Evolutionary conservation across 345 rosid genomes (phyloP), one percentile per base, ranked within the genome.

Genomic region (Citrus mangshanensis): DNA sequence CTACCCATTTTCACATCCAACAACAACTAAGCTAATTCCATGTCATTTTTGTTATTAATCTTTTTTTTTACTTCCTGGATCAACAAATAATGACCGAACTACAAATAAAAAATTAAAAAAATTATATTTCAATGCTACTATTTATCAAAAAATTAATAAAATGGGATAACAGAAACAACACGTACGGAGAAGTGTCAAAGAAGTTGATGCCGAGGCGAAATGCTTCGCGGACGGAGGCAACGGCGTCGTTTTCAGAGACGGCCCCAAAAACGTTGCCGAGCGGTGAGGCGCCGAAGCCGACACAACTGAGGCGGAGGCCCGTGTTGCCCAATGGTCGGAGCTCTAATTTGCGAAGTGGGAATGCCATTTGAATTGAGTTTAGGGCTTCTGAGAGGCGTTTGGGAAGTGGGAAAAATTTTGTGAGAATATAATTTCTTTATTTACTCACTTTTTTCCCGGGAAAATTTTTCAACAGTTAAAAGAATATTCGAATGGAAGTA

Each of bases 111-210:
- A 32, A 13, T 22, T 32, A 0, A 28, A 22, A 25, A 25, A 64
- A 21, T 24, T 13, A 32, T 30, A 22, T 59, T 56, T 56, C 24
- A 13, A 46, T 46, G 18, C 51, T 46, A 46, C 4, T 46, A 13
- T 46, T 46, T 46, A 46, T 56, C 24, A 56, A 56, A 28, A 28
- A 51, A 59, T 61, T 24, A 46, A n/a, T n/a, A 42, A 32, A 37
- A 18, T 34, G 12, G 77, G 70, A 63, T 12, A n/a, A n/a, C 3
- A 49, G 64, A 71, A 79, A 49, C 30, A 13, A 38, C 34, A 35
- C 82, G 40, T 89, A 96, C 99, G 99, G 99, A 21, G 97, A 96
- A 81, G 99, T 96, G 82, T 96, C 98, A 84, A 94, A 96, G 91
- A 96, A 96, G 86, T 96, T 96, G 83, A 94, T 94, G 78, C 98